Percentiles rank a stretch among this genome's conserved stretches.
phyloP scores from a whole-genome alignment of 2,329 filamentous ascomycete species.

The Intubia oerlemansii region DNA sequence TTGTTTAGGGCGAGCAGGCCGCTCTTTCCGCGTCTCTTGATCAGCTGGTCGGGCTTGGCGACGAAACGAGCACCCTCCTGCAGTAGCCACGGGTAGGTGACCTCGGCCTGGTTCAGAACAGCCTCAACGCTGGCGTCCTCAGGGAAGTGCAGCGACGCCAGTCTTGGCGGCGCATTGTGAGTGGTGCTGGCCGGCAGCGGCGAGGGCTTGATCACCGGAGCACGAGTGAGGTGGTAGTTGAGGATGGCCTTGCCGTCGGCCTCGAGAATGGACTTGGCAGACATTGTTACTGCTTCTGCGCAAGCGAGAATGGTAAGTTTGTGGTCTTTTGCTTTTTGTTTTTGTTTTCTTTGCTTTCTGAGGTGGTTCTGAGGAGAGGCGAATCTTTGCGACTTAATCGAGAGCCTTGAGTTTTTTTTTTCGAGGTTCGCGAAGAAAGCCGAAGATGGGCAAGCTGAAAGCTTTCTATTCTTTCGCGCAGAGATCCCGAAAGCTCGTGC shows the following conservation, averaged over 20 bases:
- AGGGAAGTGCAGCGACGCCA: constrained; percentile 83
- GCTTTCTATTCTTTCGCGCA: too few relatives aligned
- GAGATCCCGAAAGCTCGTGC: too few relatives aligned
- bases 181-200: constrained; percentile 65
- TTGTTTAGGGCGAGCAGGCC: constrained; percentile 93
- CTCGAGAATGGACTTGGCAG: constrained; percentile 93
- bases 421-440: too few relatives aligned
- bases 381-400: too few relatives aligned
- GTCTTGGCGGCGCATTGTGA: constrained; percentile 82
- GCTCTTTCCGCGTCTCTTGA: constrained; percentile 99
- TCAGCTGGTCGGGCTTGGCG: constrained; percentile 97
- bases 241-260: constrained; percentile 99
- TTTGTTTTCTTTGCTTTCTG: too few relatives aligned
- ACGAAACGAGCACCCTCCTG: constrained; percentile 74
- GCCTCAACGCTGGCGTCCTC: constrained; percentile 66
- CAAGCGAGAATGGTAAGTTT: too few relatives aligned
- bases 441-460: too few relatives aligned
- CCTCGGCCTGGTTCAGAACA: constrained; percentile 86
- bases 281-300: too few relatives aligned
- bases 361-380: background rate
- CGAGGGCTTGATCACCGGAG: constrained; percentile 92
- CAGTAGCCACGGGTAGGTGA: constrained; percentile 91
- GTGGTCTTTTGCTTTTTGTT: background rate
- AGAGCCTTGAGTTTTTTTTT: too few relatives aligned
- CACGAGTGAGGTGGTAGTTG: constrained; percentile 99